A percentile compares a stretch with the other conserved stretches of the same genome.
Conservation (phyloP, 805 yeast species). For the Lipomyces lipofer region DNA sequence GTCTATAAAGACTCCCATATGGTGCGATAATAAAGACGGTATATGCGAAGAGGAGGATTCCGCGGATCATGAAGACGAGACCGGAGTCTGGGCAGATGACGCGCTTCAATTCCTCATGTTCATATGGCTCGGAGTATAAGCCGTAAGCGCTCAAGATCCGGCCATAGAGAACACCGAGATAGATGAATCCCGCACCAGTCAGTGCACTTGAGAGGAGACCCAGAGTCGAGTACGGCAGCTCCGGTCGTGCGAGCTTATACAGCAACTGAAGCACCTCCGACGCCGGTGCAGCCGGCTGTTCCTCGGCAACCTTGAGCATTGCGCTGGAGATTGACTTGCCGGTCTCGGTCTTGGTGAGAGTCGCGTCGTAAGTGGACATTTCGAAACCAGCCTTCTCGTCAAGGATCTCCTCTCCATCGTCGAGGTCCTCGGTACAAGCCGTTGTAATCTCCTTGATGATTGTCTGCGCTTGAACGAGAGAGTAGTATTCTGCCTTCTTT, state of each 20-base stretch:
- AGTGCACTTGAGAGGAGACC: slow-evolving; percentile 23
- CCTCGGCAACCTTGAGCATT: slow-evolving; percentile 3
- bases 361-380: neutral
- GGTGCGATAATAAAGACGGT: too few species aligned
- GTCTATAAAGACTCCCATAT: too few species aligned
- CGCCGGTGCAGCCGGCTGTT: slow-evolving; percentile 10
- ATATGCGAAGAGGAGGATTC: slow-evolving; percentile 18
- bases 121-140: slow-evolving; percentile 12
- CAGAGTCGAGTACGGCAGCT: slow-evolving; percentile 5
- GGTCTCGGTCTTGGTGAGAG: slow-evolving; percentile 16
- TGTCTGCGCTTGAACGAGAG: slow-evolving; percentile 43
- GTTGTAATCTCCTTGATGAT: slow-evolving; percentile 21
- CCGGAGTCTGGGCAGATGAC: slow-evolving; percentile 24
- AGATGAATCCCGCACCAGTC: slow-evolving; percentile 23
- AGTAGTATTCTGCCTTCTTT: slow-evolving; percentile 37
- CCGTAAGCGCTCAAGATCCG: slow-evolving; percentile 15
- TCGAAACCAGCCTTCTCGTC: slow-evolving; percentile 22
- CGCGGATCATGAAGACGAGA: slow-evolving; percentile 21
- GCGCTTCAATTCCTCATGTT: slow-evolving; percentile 17
- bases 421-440: slow-evolving; percentile 16
- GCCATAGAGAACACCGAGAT: slow-evolving; percentile 20
- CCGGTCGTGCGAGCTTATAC: slow-evolving; percentile 13
- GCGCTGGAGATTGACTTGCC: neutral
- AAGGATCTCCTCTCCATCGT: slow-evolving; percentile 10
- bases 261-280: slow-evolving; percentile 6